Evolutionary conservation across 306 rosid species (phyloP), one percentile per base, ranked within the genome.

Genomic region (Macrotyloma uniflorum): DNA sequence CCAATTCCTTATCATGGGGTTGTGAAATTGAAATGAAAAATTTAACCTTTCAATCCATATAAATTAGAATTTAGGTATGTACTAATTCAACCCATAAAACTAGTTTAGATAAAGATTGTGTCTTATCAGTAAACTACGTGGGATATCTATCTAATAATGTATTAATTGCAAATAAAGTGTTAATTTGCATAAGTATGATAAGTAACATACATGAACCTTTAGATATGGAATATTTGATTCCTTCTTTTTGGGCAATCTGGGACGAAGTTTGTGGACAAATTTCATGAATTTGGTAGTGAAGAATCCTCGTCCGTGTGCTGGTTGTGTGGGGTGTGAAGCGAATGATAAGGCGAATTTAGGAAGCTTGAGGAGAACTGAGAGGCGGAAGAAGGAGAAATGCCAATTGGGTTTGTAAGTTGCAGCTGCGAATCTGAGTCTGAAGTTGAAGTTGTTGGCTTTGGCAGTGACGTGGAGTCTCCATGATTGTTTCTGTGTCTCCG

Each of bases 401-500:
- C 77, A 70, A 14, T 81, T 83, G 62, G 87, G 69, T 63, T 35
- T 63, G 86, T 38, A 32, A 16, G 42, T 84, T 4, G 82, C 35
- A 3, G 88, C 83, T 9, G 33, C 71, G 51, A 89, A 42, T 78
- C 82, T 83, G 87, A 89, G 28, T 76, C 83, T 81, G 84, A 93
- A 79, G 13, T 74, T 67, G 69, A 91, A 88, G 79, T 45, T 40
- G 15, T 71, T 83, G 84, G 86, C 77, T 83, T 80, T 89, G 32
- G 96, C 84, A 2, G 83, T 78, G 23, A 89, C 36, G 2, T 57
- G 46, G 86, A 93, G 65, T 70, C 61, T 77, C 89, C 88, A 89
- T 73, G 84, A 67, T 47, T 83, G 89, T 18, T 57, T 28, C 11
- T 84, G 89, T 74, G 50, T 76, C 66, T 61, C 26, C 20, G 30